Evolutionary conservation across 352 stramenopile genomes (phyloP).

Genomic region (Phytophthora vignae): DNA sequence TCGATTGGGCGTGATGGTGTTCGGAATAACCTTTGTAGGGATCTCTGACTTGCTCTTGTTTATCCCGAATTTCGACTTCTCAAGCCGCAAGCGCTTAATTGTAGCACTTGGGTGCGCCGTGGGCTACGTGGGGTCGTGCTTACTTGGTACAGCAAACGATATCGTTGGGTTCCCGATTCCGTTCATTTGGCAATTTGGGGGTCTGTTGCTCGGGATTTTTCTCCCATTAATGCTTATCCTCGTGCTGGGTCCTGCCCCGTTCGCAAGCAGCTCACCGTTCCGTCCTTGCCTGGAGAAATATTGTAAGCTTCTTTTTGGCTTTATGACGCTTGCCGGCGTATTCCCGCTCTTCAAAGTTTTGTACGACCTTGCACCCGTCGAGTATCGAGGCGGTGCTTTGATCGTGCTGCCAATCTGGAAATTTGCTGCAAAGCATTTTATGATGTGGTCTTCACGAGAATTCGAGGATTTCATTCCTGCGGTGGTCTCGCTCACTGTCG

Average conservation of each 20-base stretch:
- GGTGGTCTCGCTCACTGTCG: not conserved
- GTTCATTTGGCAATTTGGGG: slow-evolving; percentile 9
- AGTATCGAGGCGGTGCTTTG: not conserved
- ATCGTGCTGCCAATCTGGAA: not conserved
- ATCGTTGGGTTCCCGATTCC: not conserved
- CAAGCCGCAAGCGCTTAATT: not conserved
- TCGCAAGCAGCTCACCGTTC: slow-evolving; percentile 4
- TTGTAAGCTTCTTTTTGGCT: slow-evolving; percentile 12
- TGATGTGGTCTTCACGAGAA: not conserved
- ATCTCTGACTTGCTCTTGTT: not conserved
- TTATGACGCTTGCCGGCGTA: slow-evolving; percentile 14
- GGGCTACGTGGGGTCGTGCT: not conserved
- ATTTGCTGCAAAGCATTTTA: not conserved
- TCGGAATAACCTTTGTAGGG: not conserved
- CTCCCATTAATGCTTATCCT: slow-evolving; percentile 8
- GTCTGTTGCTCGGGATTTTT: slow-evolving; percentile 7
- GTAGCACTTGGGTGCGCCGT: not conserved
- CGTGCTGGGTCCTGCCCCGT: slow-evolving; percentile 12
- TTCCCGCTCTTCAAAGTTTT: slow-evolving; percentile 18
- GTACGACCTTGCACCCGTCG: not conserved
- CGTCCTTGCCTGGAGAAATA: slow-evolving; percentile 9
- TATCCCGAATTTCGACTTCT: not conserved
- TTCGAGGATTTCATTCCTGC: not conserved
- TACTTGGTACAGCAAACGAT: not conserved
- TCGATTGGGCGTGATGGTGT: not conserved